phyloP scores from a whole-genome alignment of 768 basidiomycete species.

The Tricholoma sp. region DNA sequence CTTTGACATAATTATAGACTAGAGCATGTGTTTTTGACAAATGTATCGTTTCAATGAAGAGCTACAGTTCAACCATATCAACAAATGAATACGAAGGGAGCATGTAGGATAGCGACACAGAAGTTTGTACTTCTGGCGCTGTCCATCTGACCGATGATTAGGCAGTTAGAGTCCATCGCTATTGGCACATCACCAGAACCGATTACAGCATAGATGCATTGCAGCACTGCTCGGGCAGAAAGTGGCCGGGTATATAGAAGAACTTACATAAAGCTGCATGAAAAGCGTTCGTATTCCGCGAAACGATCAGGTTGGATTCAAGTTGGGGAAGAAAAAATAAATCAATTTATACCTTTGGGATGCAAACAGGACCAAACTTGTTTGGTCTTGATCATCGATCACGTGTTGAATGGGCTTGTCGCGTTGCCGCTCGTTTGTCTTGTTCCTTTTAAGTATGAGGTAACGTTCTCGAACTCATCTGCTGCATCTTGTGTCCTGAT shows the following conservation, averaged over 20 bases:
- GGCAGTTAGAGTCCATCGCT: slow-evolving; percentile 44
- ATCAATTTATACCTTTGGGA: background rate
- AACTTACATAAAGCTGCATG: slow-evolving; percentile 3
- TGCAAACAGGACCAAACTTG: background rate
- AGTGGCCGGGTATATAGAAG: slow-evolving; percentile 37
- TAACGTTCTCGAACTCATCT: too few relatives aligned
- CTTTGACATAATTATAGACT: background rate
- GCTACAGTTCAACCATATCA: background rate
- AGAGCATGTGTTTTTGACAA: background rate
- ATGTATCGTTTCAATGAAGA: background rate
- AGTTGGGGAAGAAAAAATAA: background rate
- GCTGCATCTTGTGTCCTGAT: background rate
- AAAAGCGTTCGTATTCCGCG: background rate
- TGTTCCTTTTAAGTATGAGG: background rate
- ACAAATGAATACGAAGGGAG: background rate
- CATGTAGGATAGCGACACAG: slow-evolving; percentile 30
- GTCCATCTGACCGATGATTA: slow-evolving; percentile 54
- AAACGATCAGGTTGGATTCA: too few relatives aligned
- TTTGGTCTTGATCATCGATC: background rate
- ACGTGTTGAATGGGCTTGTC: background rate
- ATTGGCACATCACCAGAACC: slow-evolving; percentile 80
- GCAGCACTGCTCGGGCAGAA: slow-evolving; percentile 74
- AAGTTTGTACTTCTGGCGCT: slow-evolving; percentile 31
- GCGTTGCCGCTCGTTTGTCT: background rate
- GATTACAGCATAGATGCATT: slow-evolving; percentile 57